Conservation (phyloP, 768 basidiomycete species). For the Lyophyllum shimeji region DNA sequence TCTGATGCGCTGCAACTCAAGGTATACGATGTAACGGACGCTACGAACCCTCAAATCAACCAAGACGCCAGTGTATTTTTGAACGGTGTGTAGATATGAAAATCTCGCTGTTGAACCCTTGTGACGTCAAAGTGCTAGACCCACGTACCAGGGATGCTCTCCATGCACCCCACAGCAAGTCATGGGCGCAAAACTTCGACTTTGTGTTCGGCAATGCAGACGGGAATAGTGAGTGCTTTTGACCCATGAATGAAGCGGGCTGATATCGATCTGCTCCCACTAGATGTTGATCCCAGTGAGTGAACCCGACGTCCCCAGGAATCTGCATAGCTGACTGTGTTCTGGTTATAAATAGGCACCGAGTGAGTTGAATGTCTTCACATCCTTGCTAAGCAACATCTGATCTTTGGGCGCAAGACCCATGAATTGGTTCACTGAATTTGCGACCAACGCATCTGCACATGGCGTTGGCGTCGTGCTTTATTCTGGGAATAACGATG, state of each 20-base stretch:
- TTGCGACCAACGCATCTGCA: constrained; percentile 63
- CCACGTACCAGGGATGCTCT: constrained; percentile 55
- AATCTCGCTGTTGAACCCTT: not conserved
- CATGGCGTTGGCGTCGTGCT: constrained; percentile 53
- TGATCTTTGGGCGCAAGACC: constrained; percentile 39
- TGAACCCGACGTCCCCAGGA: not conserved
- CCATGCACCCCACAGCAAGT: constrained; percentile 64
- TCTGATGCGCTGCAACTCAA: constrained; percentile 16
- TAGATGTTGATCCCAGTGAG: constrained; percentile 39
- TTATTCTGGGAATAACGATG: constrained; percentile 71
- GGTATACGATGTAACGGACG: constrained; percentile 59
- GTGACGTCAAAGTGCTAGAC: constrained; percentile 33
- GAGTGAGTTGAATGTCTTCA: constrained; percentile 25
- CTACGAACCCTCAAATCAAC: constrained; percentile 48
- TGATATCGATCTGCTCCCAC: constrained; percentile 2
- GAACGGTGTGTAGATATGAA: constrained; percentile 45
- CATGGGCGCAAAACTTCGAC: constrained; percentile 39
- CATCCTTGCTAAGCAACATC: not conserved
- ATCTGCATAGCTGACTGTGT: not conserved
- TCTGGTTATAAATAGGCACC: constrained; percentile 23
- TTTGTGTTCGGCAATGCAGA: constrained; percentile 38
- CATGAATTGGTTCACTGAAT: constrained; percentile 60
- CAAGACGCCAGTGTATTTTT: constrained; percentile 57
- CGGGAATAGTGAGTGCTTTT: constrained; percentile 24
- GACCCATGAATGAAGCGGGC: not conserved